Conservation (phyloP, 345 rosid species). For the Lepidium aucheri region DNA sequence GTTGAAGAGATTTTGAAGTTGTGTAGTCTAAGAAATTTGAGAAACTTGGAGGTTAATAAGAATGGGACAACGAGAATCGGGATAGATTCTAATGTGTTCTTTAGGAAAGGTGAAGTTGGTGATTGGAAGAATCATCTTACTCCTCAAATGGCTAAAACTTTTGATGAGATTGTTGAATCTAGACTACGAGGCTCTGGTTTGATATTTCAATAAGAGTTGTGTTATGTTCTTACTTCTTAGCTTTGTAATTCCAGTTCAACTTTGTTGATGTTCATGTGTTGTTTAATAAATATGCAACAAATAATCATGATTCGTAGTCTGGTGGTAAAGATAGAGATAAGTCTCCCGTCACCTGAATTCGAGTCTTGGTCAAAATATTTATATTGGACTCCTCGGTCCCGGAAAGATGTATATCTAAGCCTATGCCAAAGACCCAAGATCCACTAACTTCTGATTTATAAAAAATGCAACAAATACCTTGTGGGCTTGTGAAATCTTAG, state of each 20-base stretch:
- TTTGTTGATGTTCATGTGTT: not conserved
- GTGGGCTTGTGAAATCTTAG: not conserved
- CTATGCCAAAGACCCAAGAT: too few relatives aligned
- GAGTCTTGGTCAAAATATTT: too few relatives aligned
- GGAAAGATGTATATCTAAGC: too few relatives aligned
- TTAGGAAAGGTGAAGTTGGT: conserved; percentile 50
- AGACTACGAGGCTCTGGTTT: conserved; percentile 32
- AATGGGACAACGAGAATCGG: conserved; percentile 29
- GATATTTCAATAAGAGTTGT: conserved; percentile 16
- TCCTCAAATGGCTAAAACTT: conserved; percentile 26
- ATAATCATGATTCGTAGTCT: too few relatives aligned
- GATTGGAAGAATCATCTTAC: conserved; percentile 46
- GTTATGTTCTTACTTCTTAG: not conserved
- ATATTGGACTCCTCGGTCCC: too few relatives aligned
- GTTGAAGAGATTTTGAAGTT: conserved; percentile 36
- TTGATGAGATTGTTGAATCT: conserved; percentile 32
- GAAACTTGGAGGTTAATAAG: conserved; percentile 42
- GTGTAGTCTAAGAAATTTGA: conserved; percentile 44
- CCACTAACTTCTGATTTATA: too few relatives aligned
- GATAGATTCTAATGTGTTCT: conserved; percentile 18
- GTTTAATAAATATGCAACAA: too few relatives aligned
- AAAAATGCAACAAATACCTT: not conserved
- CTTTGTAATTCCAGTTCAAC: not conserved
- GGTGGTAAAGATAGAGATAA: too few relatives aligned
- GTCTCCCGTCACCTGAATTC: too few relatives aligned